These are phyloP conservation scores for Macrolepiota albuminosa DNA, from an alignment of 768 basidiomycete species.

Conservation along the genomic window DNA sequence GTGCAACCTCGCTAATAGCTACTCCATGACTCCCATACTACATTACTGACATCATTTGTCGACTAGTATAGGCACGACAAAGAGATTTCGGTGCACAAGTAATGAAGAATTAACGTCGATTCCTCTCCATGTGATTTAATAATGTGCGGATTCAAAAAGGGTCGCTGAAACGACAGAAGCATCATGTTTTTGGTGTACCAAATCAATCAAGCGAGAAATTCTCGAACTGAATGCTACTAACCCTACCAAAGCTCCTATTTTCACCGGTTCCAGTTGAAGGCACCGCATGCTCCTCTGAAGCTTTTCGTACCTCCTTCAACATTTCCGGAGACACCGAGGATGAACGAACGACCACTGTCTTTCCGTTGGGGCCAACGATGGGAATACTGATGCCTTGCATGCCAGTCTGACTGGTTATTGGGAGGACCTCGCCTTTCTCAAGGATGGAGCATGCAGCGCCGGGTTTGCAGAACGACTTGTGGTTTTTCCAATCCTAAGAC, in stretches of 20 bases:
- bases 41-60: too few relatives aligned
- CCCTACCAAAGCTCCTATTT: not conserved
- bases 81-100: not conserved
- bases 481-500: conserved; percentile 28
- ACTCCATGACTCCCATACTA: too few relatives aligned
- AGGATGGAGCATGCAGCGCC: conserved; percentile 27
- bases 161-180: not conserved
- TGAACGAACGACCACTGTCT: conserved; percentile 19
- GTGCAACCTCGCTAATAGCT: too few relatives aligned
- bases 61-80: too few relatives aligned
- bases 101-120: not conserved
- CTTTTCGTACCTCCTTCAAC: conserved; percentile 23
- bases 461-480: conserved; percentile 29
- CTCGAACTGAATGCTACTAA: not conserved
- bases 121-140: not conserved
- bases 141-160: not conserved
- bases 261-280: not conserved
- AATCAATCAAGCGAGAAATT: not conserved
- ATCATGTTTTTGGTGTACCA: not conserved
- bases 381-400: conserved; percentile 20
- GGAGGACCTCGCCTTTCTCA: conserved; percentile 14
- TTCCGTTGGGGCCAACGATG: conserved; percentile 18
- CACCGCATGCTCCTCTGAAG: not conserved
- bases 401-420: not conserved
- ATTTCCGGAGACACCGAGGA: conserved; percentile 23